Base-by-base conservation (phyloP, 805 yeast genomes). In the Pichia heedii region DNA sequence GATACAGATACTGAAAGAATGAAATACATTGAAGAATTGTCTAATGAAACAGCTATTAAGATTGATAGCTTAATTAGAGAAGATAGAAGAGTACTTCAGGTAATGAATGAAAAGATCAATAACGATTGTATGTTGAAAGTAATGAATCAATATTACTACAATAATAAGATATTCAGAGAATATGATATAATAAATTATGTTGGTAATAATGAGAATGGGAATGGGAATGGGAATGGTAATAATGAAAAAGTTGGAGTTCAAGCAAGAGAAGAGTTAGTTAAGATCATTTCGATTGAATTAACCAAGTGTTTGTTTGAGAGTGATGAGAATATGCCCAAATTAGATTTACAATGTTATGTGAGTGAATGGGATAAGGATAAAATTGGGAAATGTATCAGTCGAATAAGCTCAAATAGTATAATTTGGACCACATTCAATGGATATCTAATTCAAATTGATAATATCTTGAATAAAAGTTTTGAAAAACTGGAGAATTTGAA, bases 401-500 rank as follows among this genome's bases (percentile, higher is more conserved):
- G 10, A 2, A 7, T 54, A 4, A 44, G 44, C 9, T 27, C 24
- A 12, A 39, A 43, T 16, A 21, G 41, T 1, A 43, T 37, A 18
- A 35, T 45, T 24, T 54, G 57, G 57, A 54, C 55, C 1, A 48
- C 57, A 5, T 54, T 49, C 34, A 51, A 49, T 38, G 56, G 57
- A 4, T 54, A 54, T 24, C 36, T 49, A 22, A 45, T 43, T 39
- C 11, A 36, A 8, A 24, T 47, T 7, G 55, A 48, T 11, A 33
- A 35, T 11, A 30, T 53, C 8, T 45, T 51, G 18, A 22, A 43
- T 13, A 36, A 39, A 5, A 41, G 43, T 41, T 27, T 34, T 3
- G 32, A 33, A 6, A 39, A 42, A 15, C 9, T 47, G 11, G 34
- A 39, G 5, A 44, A 37, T 22, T 12, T 42, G 4, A n/a, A 35